Evolutionary conservation across 306 rosid species (phyloP).

Genomic region (Inga laurina): DNA sequence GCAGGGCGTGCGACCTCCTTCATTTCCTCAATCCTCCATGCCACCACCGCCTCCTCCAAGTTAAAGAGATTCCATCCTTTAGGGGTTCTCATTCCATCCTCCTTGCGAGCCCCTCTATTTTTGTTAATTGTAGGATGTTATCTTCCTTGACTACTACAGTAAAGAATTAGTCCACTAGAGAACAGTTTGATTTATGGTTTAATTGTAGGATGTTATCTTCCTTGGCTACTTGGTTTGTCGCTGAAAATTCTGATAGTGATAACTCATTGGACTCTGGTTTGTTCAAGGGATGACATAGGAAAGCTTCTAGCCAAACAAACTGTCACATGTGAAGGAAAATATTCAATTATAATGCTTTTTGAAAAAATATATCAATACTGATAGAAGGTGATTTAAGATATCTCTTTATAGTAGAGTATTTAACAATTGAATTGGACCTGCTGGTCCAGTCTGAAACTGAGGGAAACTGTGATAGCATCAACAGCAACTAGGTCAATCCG

Average conservation of each 20-base stretch:
- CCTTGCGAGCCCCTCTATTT: constrained; percentile 8
- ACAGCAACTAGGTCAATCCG: not conserved
- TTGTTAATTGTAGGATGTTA: constrained; percentile 23
- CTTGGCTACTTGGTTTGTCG: not conserved
- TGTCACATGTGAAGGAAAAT: not conserved
- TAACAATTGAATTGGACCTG: not conserved
- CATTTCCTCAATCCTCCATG: constrained; percentile 63
- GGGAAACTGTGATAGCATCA: not conserved
- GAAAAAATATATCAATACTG: not conserved
- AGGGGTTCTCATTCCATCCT: not conserved
- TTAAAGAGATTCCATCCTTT: constrained; percentile 35
- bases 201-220: too few relatives aligned
- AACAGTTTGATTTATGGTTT: constrained; percentile 2
- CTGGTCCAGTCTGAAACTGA: not conserved
- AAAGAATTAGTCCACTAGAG: not conserved
- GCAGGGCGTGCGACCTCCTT: constrained; percentile 56
- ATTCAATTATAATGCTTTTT: not conserved
- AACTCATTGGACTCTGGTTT: not conserved
- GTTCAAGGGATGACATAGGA: not conserved
- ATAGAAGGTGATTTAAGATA: not conserved
- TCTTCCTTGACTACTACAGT: constrained; percentile 29
- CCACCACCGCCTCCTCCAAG: constrained; percentile 55
- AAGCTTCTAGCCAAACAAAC: not conserved
- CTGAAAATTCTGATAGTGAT: not conserved
- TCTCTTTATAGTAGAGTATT: not conserved